Conservation (phyloP, 371 early-diverging fungal genomes). For the Apophysomyces trapeziformis region DNA sequence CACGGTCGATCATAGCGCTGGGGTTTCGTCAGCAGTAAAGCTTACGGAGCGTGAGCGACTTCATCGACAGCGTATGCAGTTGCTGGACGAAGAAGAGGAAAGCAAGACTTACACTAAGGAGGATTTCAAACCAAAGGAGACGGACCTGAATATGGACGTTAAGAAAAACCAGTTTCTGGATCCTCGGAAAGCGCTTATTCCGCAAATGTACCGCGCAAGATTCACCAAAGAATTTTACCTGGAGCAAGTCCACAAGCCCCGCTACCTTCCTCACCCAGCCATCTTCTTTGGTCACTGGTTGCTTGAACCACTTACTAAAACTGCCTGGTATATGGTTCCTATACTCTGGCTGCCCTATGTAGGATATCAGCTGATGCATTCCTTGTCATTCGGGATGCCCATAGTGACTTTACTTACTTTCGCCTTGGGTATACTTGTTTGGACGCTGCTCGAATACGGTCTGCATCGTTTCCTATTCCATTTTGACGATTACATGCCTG, state of each 20-base stretch:
- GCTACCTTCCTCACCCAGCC: conserved; percentile 79
- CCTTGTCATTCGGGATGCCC: conserved; percentile 34
- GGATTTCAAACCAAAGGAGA: conserved; percentile 51
- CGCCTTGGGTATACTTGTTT: conserved; percentile 72
- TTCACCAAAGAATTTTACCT: conserved; percentile 85
- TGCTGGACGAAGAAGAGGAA: conserved; percentile 30
- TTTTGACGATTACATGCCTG: conserved; percentile 85
- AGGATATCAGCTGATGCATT: conserved; percentile 31
- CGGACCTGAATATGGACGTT: conserved; percentile 49
- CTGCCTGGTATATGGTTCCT: conserved; percentile 95
- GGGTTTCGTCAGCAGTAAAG: neutral
- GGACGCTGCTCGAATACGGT: conserved; percentile 84
- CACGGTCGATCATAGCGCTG: conserved; percentile 33
- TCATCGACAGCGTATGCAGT: conserved; percentile 24
- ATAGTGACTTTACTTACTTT: conserved; percentile 30
- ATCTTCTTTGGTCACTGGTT: conserved; percentile 76
- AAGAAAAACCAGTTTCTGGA: conserved; percentile 81
- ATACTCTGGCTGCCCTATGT: conserved; percentile 84
- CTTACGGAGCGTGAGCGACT: conserved; percentile 21
- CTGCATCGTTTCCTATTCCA: conserved; percentile 95
- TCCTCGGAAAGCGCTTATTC: conserved; percentile 77
- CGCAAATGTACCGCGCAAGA: conserved; percentile 74
- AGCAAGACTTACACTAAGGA: conserved; percentile 45
- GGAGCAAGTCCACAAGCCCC: conserved; percentile 90
- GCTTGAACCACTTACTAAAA: conserved; percentile 83